Evolutionary conservation across 148 eudicot genomes (phyloP), one percentile per base, ranked within the genome.

Genomic region (Rhododendron kiyosumense): DNA sequence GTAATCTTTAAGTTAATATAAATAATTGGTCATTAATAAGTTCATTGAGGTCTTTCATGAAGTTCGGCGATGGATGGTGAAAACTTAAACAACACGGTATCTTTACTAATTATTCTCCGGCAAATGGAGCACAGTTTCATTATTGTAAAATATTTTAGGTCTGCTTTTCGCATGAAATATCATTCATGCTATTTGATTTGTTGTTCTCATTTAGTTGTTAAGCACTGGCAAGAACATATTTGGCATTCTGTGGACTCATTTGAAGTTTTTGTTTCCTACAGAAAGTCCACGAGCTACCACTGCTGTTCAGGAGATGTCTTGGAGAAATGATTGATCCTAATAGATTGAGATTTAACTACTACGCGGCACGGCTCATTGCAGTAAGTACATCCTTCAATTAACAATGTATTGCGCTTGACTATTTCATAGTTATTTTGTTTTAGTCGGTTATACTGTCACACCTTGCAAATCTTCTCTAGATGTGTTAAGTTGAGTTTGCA

Each of bases 241-340:
- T 84, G 15, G 80, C 43, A 30, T 48, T 49, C 1, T 82, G 12
- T 52, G 3, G 17, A 17, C 52, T 81, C 87, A 86, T 69, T 81
- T 26, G 32, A 69, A 51, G 75, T 22, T 73, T 63, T 46, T 74
- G 81, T 51, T 85, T 11, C 52, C 28, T 81, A 51, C 88, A 91
- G 93, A 90, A 89, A 82, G 78, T 88, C 57, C 88, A 87, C 26
- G 86, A 87, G 74, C 18, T 84, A 59, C 93, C 93, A 24, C 57
- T 89, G 54, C 86, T 85, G 79, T 78, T 84, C 24, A 87, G 84
- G 84, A 82, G 89, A 73, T 76, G 84, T 81, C 84, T 88, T 30
- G 82, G 69, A 36, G 93, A 84, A 69, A 69, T 91, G 89, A 81
- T 91, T 89, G 90, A 91, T 87, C 91, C 91, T 77, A 85, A 84